These are phyloP conservation scores for Paecilomyces niveus DNA, from an alignment of 2,329 filamentous ascomycete species.

Conservation along the genomic window DNA sequence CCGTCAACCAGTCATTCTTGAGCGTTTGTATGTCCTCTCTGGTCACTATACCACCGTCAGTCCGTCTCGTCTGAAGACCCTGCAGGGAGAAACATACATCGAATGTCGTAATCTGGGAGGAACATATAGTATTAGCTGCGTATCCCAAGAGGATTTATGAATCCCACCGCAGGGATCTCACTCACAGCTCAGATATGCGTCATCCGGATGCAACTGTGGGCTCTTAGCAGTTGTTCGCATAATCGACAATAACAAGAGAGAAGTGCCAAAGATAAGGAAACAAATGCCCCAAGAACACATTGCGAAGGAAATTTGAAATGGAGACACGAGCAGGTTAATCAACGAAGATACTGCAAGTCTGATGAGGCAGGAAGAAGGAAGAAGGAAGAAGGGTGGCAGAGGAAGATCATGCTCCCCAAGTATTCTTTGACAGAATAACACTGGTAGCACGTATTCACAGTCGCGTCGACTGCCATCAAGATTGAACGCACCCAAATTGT, in stretches of 20 bases:
- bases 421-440: not conserved
- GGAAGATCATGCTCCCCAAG: not conserved
- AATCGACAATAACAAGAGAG: not conserved
- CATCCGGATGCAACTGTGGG: conserved; percentile 50
- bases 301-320: not conserved
- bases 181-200: conserved; percentile 65
- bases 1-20: conserved; percentile 90
- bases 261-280: not conserved
- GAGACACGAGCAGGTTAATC: not conserved
- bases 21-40: conserved; percentile 83
- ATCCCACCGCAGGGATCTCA: conserved; percentile 10
- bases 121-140: not conserved
- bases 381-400: not conserved
- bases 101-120: conserved; percentile 54
- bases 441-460: not conserved
- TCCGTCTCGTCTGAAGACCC: conserved; percentile 2
- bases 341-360: not conserved
- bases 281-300: not conserved
- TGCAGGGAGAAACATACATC: conserved; percentile 43
- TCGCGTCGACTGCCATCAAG: not conserved
- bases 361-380: not conserved
- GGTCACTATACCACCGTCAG: conserved; percentile 54
- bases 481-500: not conserved
- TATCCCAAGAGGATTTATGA: not conserved
- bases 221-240: conserved; percentile 11